phyloP scores from a whole-genome alignment of 2,329 filamentous ascomycete genomes.

The Lasiodiplodia sp. region DNA sequence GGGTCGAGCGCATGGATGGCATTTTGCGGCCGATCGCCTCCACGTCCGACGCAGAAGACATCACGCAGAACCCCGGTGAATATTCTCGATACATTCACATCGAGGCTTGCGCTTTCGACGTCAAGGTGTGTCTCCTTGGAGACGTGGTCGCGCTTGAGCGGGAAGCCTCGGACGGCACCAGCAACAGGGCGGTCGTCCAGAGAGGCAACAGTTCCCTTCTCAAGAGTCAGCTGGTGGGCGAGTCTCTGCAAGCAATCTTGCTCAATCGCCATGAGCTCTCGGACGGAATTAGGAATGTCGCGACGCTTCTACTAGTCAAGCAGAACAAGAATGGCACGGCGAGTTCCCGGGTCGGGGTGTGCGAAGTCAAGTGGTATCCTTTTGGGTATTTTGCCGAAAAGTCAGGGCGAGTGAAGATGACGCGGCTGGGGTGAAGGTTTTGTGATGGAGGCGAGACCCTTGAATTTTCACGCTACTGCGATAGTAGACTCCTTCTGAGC shows the following conservation, averaged over 20 bases:
- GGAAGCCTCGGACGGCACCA: background rate
- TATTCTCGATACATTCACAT: background rate
- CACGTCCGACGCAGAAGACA: background rate
- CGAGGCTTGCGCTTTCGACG: background rate
- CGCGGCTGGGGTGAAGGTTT: background rate
- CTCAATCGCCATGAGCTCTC: background rate
- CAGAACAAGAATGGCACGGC: background rate
- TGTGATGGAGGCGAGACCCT: background rate
- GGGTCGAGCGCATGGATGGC: background rate
- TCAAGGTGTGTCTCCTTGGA: background rate
- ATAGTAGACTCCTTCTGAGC: too few species aligned
- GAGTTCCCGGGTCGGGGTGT: background rate
- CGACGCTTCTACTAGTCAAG: background rate
- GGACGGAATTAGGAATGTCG: background rate
- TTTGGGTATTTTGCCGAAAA: background rate
- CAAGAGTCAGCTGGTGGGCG: background rate
- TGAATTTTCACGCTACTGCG: too few species aligned
- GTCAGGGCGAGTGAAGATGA: background rate
- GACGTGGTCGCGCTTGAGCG: background rate
- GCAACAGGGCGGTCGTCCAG: background rate
- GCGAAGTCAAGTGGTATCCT: background rate
- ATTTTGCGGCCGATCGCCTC: background rate
- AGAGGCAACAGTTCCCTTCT: background rate
- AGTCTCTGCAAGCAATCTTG: background rate
- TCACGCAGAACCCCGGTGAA: background rate